Base-by-base conservation (phyloP, 257 asterid species). In the Solanum piurae region DNA sequence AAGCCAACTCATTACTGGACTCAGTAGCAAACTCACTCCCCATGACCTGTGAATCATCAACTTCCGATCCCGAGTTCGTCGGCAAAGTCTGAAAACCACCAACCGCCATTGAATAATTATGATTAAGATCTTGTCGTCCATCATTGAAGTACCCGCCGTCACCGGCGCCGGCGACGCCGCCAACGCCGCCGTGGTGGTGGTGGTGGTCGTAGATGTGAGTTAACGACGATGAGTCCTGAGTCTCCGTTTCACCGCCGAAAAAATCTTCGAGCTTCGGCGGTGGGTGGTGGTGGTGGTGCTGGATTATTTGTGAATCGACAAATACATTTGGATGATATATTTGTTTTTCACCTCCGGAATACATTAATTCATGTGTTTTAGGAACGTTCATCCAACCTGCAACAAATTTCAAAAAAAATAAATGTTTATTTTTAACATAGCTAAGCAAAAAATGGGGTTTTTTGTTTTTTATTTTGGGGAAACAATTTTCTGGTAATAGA, bases 51-150 rank as follows among this genome's bases (percentile, higher is more conserved):
- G 85, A 49, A 64, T 82, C 85, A 38, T 95, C 98, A 20, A 94
- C 98, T 79, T 96, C 98, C 2, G 99, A 97, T 14, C 96, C 96
- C 90, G 98, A 94, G 94, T 94, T 95, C 0, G 95, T 92, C 0
- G 98, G 93, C 9, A 93, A 94, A 3, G 96, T 93, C 44, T 93
- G 98, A 64, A 94, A 95, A 83, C 93, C 98, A 86, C 93, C 98
- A 83, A 92, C 83, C 1, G 23, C 52, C 18, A 18, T 25, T 6
- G 29, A 7, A 33, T 34, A 33, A 34, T 92, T 80, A 16, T 60
- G 86, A 44, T 93, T 94, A 83, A 95, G 93, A 89, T 94, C 96
- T 55, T 94, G 95, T 13, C 86, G 90, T 10, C 89, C 93, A 23
- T 74, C 27, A 1, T 14, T 27, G 36, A 44, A 79, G 9, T 79